Conservation (phyloP, 176 grass and related monocot genomes). For the Carex cristatella region DNA sequence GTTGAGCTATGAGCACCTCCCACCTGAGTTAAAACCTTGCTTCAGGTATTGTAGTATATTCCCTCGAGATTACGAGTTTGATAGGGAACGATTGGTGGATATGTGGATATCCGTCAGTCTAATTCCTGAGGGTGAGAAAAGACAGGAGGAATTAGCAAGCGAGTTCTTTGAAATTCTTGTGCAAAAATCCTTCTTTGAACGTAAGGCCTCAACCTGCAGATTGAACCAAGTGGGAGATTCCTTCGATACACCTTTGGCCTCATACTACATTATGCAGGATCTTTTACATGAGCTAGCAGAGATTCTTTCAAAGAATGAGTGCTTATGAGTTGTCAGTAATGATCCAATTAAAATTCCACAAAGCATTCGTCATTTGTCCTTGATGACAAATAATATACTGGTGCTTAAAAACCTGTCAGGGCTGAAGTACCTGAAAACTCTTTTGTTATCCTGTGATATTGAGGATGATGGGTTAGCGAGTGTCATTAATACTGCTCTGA, state of each 20-base stretch:
- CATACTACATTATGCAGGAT: slow-evolving; percentile 20
- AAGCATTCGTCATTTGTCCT: slow-evolving; percentile 22
- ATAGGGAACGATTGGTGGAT: background rate
- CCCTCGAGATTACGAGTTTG: slow-evolving; percentile 1
- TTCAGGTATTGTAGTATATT: slow-evolving; percentile 30
- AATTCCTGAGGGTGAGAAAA: background rate
- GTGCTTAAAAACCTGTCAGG: background rate
- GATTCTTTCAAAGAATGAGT: slow-evolving; percentile 17
- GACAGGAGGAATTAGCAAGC: slow-evolving; percentile 6
- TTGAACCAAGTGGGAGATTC: too few species aligned
- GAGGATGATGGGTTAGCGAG: background rate
- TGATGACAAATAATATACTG: background rate
- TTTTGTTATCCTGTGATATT: slow-evolving; percentile 13
- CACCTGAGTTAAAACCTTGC: background rate
- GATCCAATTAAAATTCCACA: background rate
- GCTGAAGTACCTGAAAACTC: background rate
- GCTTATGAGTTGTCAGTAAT: background rate
- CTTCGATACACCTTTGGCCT: too few species aligned
- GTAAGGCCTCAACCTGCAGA: background rate
- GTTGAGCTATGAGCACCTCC: too few species aligned
- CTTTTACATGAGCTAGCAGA: slow-evolving; percentile 22
- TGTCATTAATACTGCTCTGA: slow-evolving; percentile 1
- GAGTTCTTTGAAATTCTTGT: slow-evolving; percentile 14
- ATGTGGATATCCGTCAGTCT: slow-evolving; percentile 13
- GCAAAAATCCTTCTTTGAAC: slow-evolving; percentile 28